These are phyloP conservation scores for Gelatoporia subvermispora DNA, from an alignment of 768 basidiomycete genomes.

Conservation along the genomic window DNA sequence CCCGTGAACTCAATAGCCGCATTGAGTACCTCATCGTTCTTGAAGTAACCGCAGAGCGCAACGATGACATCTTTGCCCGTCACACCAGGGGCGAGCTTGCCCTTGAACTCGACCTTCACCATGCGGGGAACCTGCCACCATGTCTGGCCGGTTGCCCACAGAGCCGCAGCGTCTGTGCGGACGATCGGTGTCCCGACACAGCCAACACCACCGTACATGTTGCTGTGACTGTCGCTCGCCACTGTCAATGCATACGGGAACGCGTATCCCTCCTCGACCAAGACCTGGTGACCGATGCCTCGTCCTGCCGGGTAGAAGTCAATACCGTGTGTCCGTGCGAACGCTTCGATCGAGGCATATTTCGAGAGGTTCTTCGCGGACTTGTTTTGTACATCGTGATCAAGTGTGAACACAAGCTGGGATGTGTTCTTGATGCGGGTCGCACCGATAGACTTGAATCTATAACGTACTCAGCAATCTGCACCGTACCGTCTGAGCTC, in stretches of 20 bases:
- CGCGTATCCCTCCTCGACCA: conserved; percentile 97
- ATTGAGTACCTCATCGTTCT: conserved; percentile 94
- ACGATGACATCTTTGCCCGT: conserved; percentile 99
- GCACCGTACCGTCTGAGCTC: neutral
- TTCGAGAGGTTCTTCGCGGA: conserved; percentile 86
- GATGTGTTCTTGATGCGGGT: conserved; percentile 72
- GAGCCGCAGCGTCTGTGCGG: conserved; percentile 87
- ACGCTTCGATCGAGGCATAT: conserved; percentile 87
- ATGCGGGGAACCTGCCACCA: conserved; percentile 99
- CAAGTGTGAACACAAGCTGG: conserved; percentile 94
- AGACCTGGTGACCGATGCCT: conserved; percentile 96
- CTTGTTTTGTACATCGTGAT: conserved; percentile 98
- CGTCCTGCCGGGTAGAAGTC: conserved; percentile 98
- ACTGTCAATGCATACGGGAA: conserved; percentile 95
- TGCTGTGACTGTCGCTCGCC: conserved; percentile 93
- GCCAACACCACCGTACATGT: conserved; percentile 98
- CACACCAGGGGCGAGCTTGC: conserved; percentile 79
- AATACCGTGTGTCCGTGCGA: conserved; percentile 77
- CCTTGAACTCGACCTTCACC: conserved; percentile 89
- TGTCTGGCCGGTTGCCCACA: conserved; percentile 98
- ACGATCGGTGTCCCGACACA: conserved; percentile 98
- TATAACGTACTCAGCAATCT: conserved; percentile 23
- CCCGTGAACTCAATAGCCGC: conserved; percentile 96
- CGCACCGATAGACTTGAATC: conserved; percentile 94
- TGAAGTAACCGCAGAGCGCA: conserved; percentile 92